Evolutionary conservation across 192 early-diverging fungal species (phyloP), one percentile per base, ranked within the genome.

Genomic region (Umbelopsis ramanniana): DNA sequence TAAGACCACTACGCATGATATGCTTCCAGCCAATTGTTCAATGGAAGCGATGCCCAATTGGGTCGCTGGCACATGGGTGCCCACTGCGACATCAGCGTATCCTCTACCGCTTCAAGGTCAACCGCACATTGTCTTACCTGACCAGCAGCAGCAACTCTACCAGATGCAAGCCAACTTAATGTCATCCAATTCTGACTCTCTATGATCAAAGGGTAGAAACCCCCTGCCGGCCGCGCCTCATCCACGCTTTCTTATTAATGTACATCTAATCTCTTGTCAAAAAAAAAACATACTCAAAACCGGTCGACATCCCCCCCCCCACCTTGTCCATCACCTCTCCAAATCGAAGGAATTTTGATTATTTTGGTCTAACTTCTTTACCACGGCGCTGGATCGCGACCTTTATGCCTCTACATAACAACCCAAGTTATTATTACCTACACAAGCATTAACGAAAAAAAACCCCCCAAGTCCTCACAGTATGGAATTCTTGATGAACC

Each of bases 311-410:
- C n/a, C n/a, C n/a, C n/a, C n/a, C n/a, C 8, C 3, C 8, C 38
- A 8, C 38, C 8, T 40, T 8, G 38, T 8, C 40, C 11, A 43
- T 43, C 38, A 40, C 8, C 38, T 40, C 8, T 40, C 40, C 40
- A 43, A 43, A 43, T 43, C 40, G 8, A 7, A 43, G 40, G 6
- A 43, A 43, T 11, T n/a, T n/a, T 1, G 11, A 43, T 43, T 11
- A 7, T 43, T 43, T 43, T 43, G 40, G 11, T 43, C 3, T 1
- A 43, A 7, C 6, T 43, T 43, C 26, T 63, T 33, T 63, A 37
- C 29, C 8, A 63, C 57, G 57, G 57, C 57, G 57, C 57, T 63
- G 57, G 57, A 63, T 43, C 57, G 57, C 57, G 26, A 50, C 17
- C 11, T 43, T 11, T 50, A 50, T 50, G 48, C 48, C 29, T 29